Percentiles rank a stretch among this genome's conserved stretches.
These are phyloP conservation scores for Fusarium tanahbumbuense DNA, from an alignment of 2,329 filamentous ascomycete species.

Conservation along the genomic window DNA sequence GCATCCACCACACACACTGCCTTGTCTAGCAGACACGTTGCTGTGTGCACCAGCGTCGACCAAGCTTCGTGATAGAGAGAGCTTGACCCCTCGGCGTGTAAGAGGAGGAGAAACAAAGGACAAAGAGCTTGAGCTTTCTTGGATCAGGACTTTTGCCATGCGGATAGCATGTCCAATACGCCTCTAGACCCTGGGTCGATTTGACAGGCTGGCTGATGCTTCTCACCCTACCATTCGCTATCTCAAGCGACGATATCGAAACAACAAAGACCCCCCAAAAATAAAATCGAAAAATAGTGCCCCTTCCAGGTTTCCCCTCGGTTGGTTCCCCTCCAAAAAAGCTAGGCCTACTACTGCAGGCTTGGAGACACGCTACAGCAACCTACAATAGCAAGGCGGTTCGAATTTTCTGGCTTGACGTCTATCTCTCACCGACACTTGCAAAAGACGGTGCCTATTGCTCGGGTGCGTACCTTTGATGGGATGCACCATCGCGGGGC, in stretches of 20 bases:
- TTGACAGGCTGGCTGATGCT: conserved; percentile 26
- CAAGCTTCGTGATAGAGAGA: conserved; percentile 29
- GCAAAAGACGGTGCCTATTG: conserved; percentile 36
- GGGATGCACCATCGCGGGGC: conserved; percentile 36
- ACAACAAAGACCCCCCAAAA: conserved; percentile 33
- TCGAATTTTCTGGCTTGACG: conserved; percentile 13
- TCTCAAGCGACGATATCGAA: conserved; percentile 35
- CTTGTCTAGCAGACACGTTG: conserved; percentile 43
- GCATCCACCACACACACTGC: conserved; percentile 40
- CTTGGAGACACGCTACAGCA: conserved; percentile 27
- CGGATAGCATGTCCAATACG: conserved; percentile 15
- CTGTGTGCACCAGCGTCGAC: conserved; percentile 32
- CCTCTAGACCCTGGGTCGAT: conserved; percentile 24
- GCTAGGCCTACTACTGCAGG: conserved; percentile 29
- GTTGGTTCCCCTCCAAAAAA: conserved; percentile 26
- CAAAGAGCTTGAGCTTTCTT: conserved; percentile 28
- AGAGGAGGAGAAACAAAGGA: conserved; percentile 27
- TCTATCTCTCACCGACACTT: conserved; percentile 44
- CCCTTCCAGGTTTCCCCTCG: conserved; percentile 41
- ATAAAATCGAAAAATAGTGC: conserved; percentile 44
- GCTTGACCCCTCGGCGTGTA: conserved; percentile 39
- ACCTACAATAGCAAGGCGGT: conserved; percentile 35
- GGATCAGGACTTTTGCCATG: conserved; percentile 25
- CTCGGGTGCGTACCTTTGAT: conserved; percentile 41
- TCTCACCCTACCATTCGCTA: conserved; percentile 39